phyloP scores from a whole-genome alignment of 2,329 filamentous ascomycete genomes.

The Claviceps sp. region DNA sequence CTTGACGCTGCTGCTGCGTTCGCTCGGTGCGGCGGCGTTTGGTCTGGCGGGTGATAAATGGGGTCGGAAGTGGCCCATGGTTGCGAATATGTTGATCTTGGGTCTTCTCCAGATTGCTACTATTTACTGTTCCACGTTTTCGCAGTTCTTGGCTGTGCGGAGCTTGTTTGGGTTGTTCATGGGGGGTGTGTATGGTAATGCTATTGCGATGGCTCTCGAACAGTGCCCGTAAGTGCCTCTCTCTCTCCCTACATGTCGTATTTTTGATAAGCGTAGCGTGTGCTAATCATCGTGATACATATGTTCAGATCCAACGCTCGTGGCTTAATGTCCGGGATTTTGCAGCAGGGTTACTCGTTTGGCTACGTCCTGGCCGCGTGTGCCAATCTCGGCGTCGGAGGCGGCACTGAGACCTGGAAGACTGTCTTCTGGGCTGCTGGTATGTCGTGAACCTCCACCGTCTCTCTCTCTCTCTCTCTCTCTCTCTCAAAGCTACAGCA shows the following conservation, averaged over 20 bases:
- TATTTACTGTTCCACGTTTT: slow-evolving; percentile 60
- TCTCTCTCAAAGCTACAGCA: neutral
- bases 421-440: slow-evolving; percentile 59
- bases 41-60: slow-evolving; percentile 67
- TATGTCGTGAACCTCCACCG: slow-evolving; percentile 8
- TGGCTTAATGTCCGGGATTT: slow-evolving; percentile 68
- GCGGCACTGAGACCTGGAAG: slow-evolving; percentile 52
- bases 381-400: slow-evolving; percentile 61
- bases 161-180: slow-evolving; percentile 66
- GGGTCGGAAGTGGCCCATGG: slow-evolving; percentile 75
- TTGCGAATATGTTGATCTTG: slow-evolving; percentile 63
- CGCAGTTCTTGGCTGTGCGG: slow-evolving; percentile 61
- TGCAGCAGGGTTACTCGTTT: slow-evolving; percentile 71
- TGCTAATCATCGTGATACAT: no score
- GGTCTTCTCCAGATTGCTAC: slow-evolving; percentile 59
- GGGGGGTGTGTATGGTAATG: slow-evolving; percentile 70
- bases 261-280: no score
- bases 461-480: neutral
- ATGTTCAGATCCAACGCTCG: slow-evolving; percentile 43
- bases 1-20: slow-evolving; percentile 60
- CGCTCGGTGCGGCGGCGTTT: slow-evolving; percentile 62
- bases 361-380: slow-evolving; percentile 70
- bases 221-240: slow-evolving; percentile 44
- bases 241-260: no score
- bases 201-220: slow-evolving; percentile 65